Evolutionary conservation across 2,329 filamentous ascomycete genomes (phyloP).

Genomic region (Septoria petroselini): DNA sequence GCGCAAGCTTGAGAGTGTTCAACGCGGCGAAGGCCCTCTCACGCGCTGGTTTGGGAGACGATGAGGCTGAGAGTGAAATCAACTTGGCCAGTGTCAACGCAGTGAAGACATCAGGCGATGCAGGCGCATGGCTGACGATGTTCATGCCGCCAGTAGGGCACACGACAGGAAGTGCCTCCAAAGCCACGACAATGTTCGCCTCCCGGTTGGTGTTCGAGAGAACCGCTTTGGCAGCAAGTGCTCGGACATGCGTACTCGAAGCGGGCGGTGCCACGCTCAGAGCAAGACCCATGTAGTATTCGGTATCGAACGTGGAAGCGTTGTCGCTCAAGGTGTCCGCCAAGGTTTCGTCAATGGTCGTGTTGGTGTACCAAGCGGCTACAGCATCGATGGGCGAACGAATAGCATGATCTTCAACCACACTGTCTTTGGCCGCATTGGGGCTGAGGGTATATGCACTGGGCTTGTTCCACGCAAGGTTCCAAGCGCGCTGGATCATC

Average conservation of each 20-base stretch:
- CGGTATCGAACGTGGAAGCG: conserved; percentile 44
- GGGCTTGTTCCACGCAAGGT: conserved; percentile 80
- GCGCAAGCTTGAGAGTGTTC: conserved; percentile 42
- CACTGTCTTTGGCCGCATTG: conserved; percentile 73
- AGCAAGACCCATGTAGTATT: conserved; percentile 61
- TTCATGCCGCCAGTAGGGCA: conserved; percentile 39
- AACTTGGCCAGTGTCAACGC: conserved; percentile 60
- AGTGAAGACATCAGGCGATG: conserved; percentile 56
- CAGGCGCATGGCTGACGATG: conserved; percentile 53
- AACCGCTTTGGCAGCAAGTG: conserved; percentile 58
- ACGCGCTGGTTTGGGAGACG: conserved; percentile 34
- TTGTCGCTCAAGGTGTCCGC: conserved; percentile 54
- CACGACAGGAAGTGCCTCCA: conserved; percentile 50
- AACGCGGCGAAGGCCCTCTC: conserved; percentile 41
- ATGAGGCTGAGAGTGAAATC: conserved; percentile 44
- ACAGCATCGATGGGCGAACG: conserved; percentile 85
- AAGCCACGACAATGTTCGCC: conserved; percentile 51
- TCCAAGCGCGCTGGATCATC: conserved; percentile 81
- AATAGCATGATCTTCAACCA: conserved; percentile 81
- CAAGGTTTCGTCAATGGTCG: conserved; percentile 67
- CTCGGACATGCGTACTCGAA: conserved; percentile 64
- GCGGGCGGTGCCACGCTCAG: conserved; percentile 72
- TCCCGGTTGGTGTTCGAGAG: conserved; percentile 54
- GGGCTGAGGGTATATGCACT: conserved; percentile 64
- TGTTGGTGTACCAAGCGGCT: conserved; percentile 84